Evolutionary conservation across 352 stramenopile species (phyloP).

Genomic region (Chrysophaeum taylorii): DNA sequence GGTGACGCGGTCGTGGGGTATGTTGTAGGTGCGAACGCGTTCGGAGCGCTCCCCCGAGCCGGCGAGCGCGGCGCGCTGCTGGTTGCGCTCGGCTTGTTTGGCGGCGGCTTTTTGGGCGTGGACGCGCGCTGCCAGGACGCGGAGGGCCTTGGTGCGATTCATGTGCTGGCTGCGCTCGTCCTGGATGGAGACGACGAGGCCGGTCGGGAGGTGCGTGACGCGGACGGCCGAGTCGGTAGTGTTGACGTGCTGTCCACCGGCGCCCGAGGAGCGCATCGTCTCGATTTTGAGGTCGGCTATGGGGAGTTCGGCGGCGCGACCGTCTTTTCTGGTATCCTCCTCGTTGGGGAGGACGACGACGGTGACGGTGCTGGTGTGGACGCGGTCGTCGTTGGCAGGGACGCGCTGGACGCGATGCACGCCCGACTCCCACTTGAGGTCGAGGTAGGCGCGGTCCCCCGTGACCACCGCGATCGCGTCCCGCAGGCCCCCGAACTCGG

Average conservation of each 20-base stretch:
- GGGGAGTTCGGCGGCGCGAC: slow-evolving; percentile 54
- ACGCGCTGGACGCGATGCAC: slow-evolving; percentile 94
- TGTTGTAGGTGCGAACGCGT: slow-evolving; percentile 93
- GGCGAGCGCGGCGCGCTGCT: slow-evolving; percentile 33
- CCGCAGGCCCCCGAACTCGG: slow-evolving; percentile 47
- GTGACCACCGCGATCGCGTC: slow-evolving; percentile 34
- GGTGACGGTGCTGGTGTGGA: slow-evolving; percentile 87
- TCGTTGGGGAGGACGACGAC: slow-evolving; percentile 81
- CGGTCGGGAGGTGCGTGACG: slow-evolving; percentile 87
- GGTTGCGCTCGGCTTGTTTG: slow-evolving; percentile 34
- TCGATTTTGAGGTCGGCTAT: slow-evolving; percentile 66
- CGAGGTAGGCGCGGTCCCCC: slow-evolving; percentile 52
- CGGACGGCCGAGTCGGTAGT: slow-evolving; percentile 89
- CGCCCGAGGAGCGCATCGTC: slow-evolving; percentile 79
- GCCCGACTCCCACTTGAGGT: slow-evolving; percentile 86
- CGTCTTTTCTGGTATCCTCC: slow-evolving; percentile 38
- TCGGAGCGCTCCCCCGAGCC: slow-evolving; percentile 83
- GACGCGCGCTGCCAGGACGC: slow-evolving; percentile 81
- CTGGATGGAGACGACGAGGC: slow-evolving; percentile 69
- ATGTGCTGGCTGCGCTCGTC: slow-evolving; percentile 89
- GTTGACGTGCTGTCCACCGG: slow-evolving; percentile 84
- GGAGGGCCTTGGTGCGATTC: slow-evolving; percentile 90
- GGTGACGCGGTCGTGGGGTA: slow-evolving; percentile 81
- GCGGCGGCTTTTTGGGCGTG: slow-evolving; percentile 50
- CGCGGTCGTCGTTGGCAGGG: slow-evolving; percentile 79